A percentile compares a stretch with the other conserved stretches of the same genome.
These are phyloP conservation scores for Solanum bulbocastanum DNA, from an alignment of 257 asterid species.

Conservation along the genomic window DNA sequence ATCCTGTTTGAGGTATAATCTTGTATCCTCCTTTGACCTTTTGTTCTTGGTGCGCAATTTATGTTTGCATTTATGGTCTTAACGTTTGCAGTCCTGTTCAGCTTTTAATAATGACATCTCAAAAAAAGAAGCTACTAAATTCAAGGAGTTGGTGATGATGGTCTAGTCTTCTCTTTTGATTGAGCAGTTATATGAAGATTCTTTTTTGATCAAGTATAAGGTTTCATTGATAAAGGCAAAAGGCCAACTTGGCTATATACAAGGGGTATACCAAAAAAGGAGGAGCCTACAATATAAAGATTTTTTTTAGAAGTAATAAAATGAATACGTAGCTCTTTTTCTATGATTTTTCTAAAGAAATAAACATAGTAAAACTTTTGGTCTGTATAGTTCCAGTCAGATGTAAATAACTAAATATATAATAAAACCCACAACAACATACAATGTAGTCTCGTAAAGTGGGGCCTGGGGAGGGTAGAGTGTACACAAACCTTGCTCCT, in stretches of 20 bases:
- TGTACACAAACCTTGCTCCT: neutral
- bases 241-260: neutral
- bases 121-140: neutral
- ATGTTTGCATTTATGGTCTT: neutral
- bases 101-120: neutral
- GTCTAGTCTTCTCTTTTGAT: neutral
- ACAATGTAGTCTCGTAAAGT: neutral
- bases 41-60: neutral
- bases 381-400: neutral
- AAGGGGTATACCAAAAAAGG: neutral
- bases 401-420: neutral
- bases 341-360: neutral
- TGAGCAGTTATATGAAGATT: neutral
- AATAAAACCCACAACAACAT: neutral
- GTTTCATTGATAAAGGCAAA: neutral
- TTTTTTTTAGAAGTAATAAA: neutral
- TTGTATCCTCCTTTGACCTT: neutral
- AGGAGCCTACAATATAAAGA: neutral
- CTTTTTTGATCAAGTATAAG: neutral
- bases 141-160: neutral
- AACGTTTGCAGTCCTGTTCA: neutral
- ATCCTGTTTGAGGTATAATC: conserved; percentile 11
- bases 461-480: neutral
- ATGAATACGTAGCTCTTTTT: neutral
- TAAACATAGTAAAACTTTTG: neutral